A percentile compares a stretch with the other conserved stretches of the same genome.
Evolutionary conservation across 148 eudicot species (phyloP).

Genomic region (Rhododendron vialii): DNA sequence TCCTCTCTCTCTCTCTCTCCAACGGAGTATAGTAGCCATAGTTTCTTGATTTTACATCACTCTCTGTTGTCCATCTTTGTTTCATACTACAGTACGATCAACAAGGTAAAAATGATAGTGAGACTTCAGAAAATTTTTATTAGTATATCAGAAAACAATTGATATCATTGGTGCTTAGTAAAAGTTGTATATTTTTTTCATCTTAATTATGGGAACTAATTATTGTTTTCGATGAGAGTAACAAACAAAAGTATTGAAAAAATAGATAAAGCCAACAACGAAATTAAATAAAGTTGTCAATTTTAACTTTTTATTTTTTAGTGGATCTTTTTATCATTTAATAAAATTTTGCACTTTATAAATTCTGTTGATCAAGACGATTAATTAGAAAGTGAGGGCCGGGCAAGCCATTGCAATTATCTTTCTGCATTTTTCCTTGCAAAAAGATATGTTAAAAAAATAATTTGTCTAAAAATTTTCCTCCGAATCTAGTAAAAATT

Average conservation of each 20-base stretch:
- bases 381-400: background rate
- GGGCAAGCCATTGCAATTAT: background rate
- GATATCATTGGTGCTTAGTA: background rate
- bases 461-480: background rate
- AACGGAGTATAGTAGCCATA: no score
- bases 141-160: no score
- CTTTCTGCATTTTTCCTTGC: background rate
- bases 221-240: background rate
- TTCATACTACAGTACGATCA: background rate
- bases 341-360: background rate
- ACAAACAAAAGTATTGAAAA: background rate
- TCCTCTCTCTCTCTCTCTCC: no score
- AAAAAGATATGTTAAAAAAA: no score
- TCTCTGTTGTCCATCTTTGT: slow-evolving; percentile 14
- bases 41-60: slow-evolving; percentile 29
- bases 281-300: background rate
- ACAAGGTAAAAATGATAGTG: background rate
- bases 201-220: background rate
- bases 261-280: background rate
- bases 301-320: background rate
- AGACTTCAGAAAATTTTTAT: no score
- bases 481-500: background rate
- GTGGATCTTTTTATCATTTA: background rate
- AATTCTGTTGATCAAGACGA: background rate
- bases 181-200: background rate